phyloP scores from a whole-genome alignment of 2,329 filamentous ascomycete species.

The Sclerotinia glacialis region DNA sequence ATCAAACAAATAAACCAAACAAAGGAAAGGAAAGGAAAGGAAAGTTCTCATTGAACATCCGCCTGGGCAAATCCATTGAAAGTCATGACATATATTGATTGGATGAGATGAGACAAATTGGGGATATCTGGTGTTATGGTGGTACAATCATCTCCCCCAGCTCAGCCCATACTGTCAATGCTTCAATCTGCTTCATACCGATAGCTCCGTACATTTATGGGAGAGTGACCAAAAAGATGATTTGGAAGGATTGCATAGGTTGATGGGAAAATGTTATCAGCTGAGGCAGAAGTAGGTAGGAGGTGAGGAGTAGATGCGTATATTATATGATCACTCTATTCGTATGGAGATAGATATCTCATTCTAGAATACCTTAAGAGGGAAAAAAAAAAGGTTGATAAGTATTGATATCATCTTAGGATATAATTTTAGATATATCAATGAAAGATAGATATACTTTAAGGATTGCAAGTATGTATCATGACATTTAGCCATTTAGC shows the following conservation, averaged over 20 bases:
- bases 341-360: too few species aligned
- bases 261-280: background rate
- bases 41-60: background rate
- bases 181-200: background rate
- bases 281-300: constrained; percentile 1
- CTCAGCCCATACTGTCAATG: constrained; percentile 17
- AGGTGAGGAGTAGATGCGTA: too few species aligned
- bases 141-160: background rate
- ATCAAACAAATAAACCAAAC: background rate
- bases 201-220: background rate
- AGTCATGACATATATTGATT: constrained; percentile 13
- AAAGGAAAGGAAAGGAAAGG: too few species aligned
- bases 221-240: background rate
- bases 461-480: too few species aligned
- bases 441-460: too few species aligned
- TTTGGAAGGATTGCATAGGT: constrained; percentile 6
- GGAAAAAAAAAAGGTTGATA: too few species aligned
- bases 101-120: constrained; percentile 2
- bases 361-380: too few species aligned
- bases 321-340: too few species aligned
- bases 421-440: too few species aligned
- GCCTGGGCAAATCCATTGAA: background rate
- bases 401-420: too few species aligned
- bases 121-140: background rate
- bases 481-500: background rate